phyloP scores from a whole-genome alignment of 139 green algal genomes.

The Chlorella sorokiniana region DNA sequence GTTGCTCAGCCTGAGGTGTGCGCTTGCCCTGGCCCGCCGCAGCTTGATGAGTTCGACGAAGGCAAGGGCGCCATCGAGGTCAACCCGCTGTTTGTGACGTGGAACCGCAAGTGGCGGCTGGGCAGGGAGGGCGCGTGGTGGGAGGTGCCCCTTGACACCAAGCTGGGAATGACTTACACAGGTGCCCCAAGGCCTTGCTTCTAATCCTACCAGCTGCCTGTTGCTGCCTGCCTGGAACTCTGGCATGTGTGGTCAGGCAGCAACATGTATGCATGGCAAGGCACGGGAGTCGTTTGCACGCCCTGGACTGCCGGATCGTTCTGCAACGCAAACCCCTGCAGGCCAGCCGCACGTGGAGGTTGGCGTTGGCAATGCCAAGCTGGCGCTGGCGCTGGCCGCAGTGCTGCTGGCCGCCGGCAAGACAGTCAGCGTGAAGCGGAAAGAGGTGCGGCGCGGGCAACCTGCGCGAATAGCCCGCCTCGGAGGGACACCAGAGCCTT shows the following conservation, averaged over 20 bases:
- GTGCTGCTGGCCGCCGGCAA: constrained; percentile 25
- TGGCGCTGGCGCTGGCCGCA: background rate
- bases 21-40: background rate
- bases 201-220: background rate
- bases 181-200: background rate
- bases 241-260: background rate
- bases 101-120: background rate
- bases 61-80: constrained; percentile 5
- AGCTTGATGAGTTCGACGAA: background rate
- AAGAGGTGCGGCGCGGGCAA: constrained; percentile 25
- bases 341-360: constrained; percentile 18
- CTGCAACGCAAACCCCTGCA: background rate
- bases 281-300: background rate
- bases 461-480: too few relatives aligned
- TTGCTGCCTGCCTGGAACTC: background rate
- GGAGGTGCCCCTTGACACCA: constrained; percentile 11
- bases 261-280: background rate
- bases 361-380: background rate
- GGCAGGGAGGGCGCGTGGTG: background rate
- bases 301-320: background rate
- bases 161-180: constrained; percentile 1
- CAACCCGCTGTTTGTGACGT: background rate
- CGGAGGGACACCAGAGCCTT: too few relatives aligned
- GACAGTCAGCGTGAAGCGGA: background rate
- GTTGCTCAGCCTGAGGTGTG: background rate